Evolutionary conservation across 805 yeast species (phyloP), one percentile per base, ranked within the genome.

Genomic region (Candida sphagnicola): DNA sequence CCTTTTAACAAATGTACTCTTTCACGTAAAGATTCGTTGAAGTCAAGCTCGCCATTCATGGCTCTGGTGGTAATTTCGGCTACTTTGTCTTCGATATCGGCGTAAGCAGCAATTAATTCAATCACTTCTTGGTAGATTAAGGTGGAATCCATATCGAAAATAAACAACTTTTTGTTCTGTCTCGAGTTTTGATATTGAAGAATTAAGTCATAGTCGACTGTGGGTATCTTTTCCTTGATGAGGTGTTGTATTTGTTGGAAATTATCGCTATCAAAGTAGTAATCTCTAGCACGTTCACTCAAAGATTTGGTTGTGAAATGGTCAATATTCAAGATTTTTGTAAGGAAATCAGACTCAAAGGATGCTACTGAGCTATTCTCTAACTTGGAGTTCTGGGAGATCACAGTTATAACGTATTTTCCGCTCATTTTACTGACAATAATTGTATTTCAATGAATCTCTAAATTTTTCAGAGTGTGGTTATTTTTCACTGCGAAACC

Each of bases 131-230:
- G 98, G 58, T 85, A 82, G 47, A 93, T 93, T 55, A 93, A 67
- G 0, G 99, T 93, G 0, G 97, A 89, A 66, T 93, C 99, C 99
- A 93, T 93, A 54, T 93, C 99, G 56, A 93, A 93, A 8, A 95
- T 86, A 44, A 86, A 81, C 35, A 93, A 67, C 51, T 78, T 75
- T 54, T 72, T 74, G 37, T 51, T 21, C 38, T 50, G 44, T 38
- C 75, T 52, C 4, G 43, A 31, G 4, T 30, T 38, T 5, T 19
- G 11, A 2, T 42, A 35, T 43, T 69, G 74, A 40, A 67, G 51
- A 5, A 65, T 49, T 8, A 67, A 44, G 48, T 67, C 74, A 41
- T 47, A 61, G 15, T 44, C 51, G 10, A 8, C 26, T 12, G 23
- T 28, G 3, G 37, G 24, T 0, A 31, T 18, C 18, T 39, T 37